Evolutionary conservation across 257 asterid species (phyloP), one percentile per base, ranked within the genome.

Genomic region (Solanum dulcamara): DNA sequence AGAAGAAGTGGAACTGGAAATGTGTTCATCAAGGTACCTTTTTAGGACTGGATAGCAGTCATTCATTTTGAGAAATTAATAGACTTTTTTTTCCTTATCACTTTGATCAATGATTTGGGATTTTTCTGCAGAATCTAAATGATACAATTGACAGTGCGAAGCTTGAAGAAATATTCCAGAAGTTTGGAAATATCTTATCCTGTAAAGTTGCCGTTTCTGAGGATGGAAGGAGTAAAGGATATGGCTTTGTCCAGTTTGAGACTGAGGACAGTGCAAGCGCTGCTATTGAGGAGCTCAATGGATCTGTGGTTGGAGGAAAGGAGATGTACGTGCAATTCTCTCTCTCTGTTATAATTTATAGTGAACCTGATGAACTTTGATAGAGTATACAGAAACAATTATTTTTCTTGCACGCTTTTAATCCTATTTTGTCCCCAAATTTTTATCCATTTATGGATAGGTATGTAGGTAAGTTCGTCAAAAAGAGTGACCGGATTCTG

Each of bases 221-320:
- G 59, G 90, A 89, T 84, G 92, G 93, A 66, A 87, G 87, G 89
- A 90, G 94, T 55, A 91, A 87, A 87, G 98, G 96, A 44, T 91
- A 89, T 51, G 98, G 97, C 13, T 94, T 89, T 59, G 96, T 94
- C 79, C 95, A 91, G 68, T 94, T 86, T 79, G 85, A 75, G 24
- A 38, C 84, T 1, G 94, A 90, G 81, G 95, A 91, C 17, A 72
- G 88, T 42, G 97, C 97, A 8, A 81, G 53, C 10, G 70, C 83
- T 50, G 94, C 98, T 24, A 91, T 92, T 38, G 83, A 90, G 70
- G 55, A 91, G 75, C 88, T 90, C 33, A 91, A 92, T 84, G 94
- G 95, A 35, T 42, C 35, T 15, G 3, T 12, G 0, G 12, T 94
- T 48, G 75, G 79, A 22, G 94, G 92, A 50, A 89, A 86, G 80